Conservation (phyloP, 1,139 yeast genomes). For the Hansenula sp. region DNA sequence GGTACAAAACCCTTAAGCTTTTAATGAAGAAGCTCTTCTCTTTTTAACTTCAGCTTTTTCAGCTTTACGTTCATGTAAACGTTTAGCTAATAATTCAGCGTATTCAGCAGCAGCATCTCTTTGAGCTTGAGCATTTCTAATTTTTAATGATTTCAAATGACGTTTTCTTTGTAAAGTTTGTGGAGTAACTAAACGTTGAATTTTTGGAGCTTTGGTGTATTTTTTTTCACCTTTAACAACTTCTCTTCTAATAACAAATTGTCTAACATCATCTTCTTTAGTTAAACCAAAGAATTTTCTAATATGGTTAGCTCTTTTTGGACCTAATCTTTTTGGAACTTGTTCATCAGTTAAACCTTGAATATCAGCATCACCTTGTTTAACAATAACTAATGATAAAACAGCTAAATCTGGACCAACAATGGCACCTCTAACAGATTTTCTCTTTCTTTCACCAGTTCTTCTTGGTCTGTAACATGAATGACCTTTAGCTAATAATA, state of each 20-base stretch:
- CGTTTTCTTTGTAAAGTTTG: constrained; percentile 99
- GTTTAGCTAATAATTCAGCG: constrained; percentile 97
- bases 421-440: constrained; percentile 99
- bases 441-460: constrained; percentile 99
- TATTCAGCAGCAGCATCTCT: constrained; percentile 99
- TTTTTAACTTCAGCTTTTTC: constrained; percentile 96
- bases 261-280: constrained; percentile 93
- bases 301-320: constrained; percentile 99
- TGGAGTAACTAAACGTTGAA: constrained; percentile 99
- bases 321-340: constrained; percentile 97
- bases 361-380: constrained; percentile 94
- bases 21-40: constrained; percentile 99
- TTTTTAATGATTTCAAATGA: constrained; percentile 89
- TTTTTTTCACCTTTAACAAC: constrained; percentile 97
- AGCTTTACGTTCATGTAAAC: constrained; percentile 97
- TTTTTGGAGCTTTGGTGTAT: constrained; percentile 99
- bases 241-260: constrained; percentile 98
- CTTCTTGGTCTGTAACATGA: constrained; percentile 99
- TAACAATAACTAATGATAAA: constrained; percentile 84
- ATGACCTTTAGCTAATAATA: constrained; percentile 88
- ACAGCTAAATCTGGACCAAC: constrained; percentile 96
- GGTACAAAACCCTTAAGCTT: constrained; percentile 56
- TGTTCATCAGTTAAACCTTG: constrained; percentile 92
- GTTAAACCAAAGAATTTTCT: constrained; percentile 98
- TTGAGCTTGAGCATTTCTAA: constrained; percentile 96